Evolutionary conservation across 306 rosid genomes (phyloP), one percentile per base, ranked within the genome.

Genomic region (Casuarina cunninghamiana): DNA sequence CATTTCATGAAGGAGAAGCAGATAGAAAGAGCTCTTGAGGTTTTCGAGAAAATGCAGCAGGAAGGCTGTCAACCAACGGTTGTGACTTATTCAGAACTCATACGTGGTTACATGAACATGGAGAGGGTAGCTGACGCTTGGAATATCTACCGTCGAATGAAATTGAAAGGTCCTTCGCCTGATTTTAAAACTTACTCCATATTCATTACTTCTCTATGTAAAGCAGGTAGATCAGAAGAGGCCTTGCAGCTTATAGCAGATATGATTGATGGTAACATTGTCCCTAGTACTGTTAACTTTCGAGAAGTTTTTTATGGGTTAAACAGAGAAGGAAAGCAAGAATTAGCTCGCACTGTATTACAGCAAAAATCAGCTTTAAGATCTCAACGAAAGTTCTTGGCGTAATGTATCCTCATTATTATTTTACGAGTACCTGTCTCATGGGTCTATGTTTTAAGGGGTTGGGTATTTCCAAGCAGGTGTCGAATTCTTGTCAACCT

Each of bases 181-280:
- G 97, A 94, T 80, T 94, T 94, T 75, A 82, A 78, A 75, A 83
- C 92, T 3, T 94, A 89, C 73, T 89, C 98, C 42, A 89, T 92
- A 90, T 90, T 94, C 72, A 83, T 94, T 38, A 68, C 82, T 61
- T 89, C 92, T 65, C 89, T 94, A 0, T 89, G 95, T 76, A 89
- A 80, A 68, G 87, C 39, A 50, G 97, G 92, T 19, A 87, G 81
- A 83, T 92, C 98, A 35, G 98, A 92, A 86, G 98, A 94, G 85
- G 97, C 90, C 48, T 45, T 86, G 89, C 51, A 60, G 79, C 88
- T 90, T 49, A 42, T 89, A 68, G 77, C 90, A 71, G 95, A 90
- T 16, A 94, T 94, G 98, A 57, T 74, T 63, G 82, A 78, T 0
- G 74, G 83, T 77, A 95, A 92, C 61, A 89, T 94, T 87, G 88